phyloP scores from a whole-genome alignment of 2,329 filamentous ascomycete genomes.

The Botrytis tulipae region DNA sequence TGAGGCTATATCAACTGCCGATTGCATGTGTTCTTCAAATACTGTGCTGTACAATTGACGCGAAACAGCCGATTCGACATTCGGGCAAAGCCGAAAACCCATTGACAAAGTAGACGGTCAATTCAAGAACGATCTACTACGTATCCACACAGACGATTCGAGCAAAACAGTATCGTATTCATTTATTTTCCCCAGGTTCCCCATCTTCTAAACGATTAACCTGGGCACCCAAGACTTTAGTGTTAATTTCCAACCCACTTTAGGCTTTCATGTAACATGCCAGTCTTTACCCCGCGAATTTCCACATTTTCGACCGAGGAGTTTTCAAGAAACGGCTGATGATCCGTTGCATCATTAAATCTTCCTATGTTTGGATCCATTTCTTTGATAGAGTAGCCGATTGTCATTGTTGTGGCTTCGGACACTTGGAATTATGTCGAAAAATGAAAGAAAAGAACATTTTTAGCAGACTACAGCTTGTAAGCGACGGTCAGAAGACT shows the following conservation, averaged over 20 bases:
- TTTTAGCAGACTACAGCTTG: background rate
- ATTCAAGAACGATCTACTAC: background rate
- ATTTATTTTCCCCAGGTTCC: background rate
- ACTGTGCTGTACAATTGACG: background rate
- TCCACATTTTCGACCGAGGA: slow-evolving; percentile 10
- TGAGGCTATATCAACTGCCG: background rate
- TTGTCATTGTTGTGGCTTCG: background rate
- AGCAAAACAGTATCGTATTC: background rate
- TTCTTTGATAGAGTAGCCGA: background rate
- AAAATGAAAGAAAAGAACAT: background rate
- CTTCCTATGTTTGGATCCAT: background rate
- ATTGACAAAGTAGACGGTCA: background rate
- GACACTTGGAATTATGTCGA: background rate
- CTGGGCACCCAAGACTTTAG: slow-evolving; percentile 3
- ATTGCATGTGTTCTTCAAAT: background rate
- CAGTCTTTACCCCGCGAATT: slow-evolving; percentile 13
- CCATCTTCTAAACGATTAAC: background rate
- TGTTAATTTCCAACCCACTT: background rate
- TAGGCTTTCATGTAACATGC: background rate
- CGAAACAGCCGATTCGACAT: background rate
- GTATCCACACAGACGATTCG: background rate
- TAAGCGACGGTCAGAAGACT: background rate
- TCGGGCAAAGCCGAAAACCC: background rate
- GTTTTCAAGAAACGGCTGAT: background rate
- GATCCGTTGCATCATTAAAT: background rate